Conservation (phyloP, 1,284 basidiomycete genomes). For the Sporisorium sorghi region DNA sequence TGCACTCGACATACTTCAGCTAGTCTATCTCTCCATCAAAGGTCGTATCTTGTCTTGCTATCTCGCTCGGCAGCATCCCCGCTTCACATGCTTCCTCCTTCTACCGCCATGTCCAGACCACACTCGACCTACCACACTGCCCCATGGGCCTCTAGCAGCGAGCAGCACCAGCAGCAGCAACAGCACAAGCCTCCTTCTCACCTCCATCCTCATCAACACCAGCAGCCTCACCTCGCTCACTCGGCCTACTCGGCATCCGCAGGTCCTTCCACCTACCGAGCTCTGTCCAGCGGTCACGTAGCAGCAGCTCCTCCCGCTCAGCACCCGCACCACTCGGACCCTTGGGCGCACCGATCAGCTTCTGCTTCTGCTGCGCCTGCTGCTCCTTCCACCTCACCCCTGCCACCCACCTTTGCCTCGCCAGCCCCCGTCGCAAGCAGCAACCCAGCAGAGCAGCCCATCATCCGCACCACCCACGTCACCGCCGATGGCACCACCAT, state of each 20-base stretch:
- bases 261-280: conserved; percentile 49
- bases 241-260: conserved; percentile 43
- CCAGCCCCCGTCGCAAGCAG: conserved; percentile 8
- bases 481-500: conserved; percentile 52
- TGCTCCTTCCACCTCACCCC: conserved; percentile 18
- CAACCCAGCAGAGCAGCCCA: conserved; percentile 27
- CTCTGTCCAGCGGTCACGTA: conserved; percentile 37
- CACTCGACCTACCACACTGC: conserved; percentile 26
- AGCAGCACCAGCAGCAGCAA: conserved; percentile 37
- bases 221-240: conserved; percentile 27
- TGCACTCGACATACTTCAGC: conserved; percentile 1
- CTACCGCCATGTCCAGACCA: conserved; percentile 42
- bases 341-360: conserved; percentile 28
- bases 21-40: too few species aligned
- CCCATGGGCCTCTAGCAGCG: conserved; percentile 31
- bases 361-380: conserved; percentile 11
- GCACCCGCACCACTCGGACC: conserved; percentile 17
- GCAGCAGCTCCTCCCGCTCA: conserved; percentile 14
- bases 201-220: conserved; percentile 22
- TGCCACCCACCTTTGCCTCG: conserved; percentile 33
- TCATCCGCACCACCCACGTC: conserved; percentile 47
- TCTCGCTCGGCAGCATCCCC: not conserved
- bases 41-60: not conserved
- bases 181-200: conserved; percentile 20
- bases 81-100: conserved; percentile 12